Evolutionary conservation across 2,329 filamentous ascomycete genomes (phyloP).

Genomic region (Colletotrichum sp.): DNA sequence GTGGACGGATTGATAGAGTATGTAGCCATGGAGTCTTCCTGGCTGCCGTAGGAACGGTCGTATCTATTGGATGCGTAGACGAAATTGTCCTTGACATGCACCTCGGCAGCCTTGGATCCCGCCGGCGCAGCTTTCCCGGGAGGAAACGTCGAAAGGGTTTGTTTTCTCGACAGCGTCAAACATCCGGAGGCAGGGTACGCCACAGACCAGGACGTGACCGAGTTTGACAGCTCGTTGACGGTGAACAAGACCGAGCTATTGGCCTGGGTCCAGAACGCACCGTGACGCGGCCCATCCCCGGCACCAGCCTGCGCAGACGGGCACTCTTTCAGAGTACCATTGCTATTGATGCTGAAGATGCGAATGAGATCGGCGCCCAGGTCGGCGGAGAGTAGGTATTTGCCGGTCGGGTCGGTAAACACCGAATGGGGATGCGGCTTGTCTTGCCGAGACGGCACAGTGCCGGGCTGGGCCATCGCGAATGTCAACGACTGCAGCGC

Average conservation of each 20-base stretch:
- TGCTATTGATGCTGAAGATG: conserved; percentile 54
- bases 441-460: conserved; percentile 55
- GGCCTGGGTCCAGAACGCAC: conserved; percentile 46
- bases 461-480: conserved; percentile 45
- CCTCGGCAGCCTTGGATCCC: conserved; percentile 59
- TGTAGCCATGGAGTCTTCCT: conserved; percentile 60
- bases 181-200: conserved; percentile 49
- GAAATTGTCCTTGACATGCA: conserved; percentile 58
- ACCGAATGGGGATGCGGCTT: conserved; percentile 59
- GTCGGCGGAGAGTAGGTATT: conserved; percentile 55
- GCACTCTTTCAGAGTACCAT: conserved; percentile 51
- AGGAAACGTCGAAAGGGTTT: conserved; percentile 52
- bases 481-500: conserved; percentile 43
- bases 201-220: conserved; percentile 54
- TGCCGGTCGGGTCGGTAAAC: conserved; percentile 52
- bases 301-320: conserved; percentile 42
- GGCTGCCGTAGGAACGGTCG: conserved; percentile 58
- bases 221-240: conserved; percentile 55
- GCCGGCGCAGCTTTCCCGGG: conserved; percentile 42
- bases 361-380: conserved; percentile 60
- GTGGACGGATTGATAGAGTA: conserved; percentile 50
- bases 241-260: conserved; percentile 39
- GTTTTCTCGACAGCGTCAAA: conserved; percentile 48
- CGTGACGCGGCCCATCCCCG: conserved; percentile 60
- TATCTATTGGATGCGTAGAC: conserved; percentile 67